phyloP scores from a whole-genome alignment of 495 filamentous ascomycete genomes.

The Trichoderma virens region DNA sequence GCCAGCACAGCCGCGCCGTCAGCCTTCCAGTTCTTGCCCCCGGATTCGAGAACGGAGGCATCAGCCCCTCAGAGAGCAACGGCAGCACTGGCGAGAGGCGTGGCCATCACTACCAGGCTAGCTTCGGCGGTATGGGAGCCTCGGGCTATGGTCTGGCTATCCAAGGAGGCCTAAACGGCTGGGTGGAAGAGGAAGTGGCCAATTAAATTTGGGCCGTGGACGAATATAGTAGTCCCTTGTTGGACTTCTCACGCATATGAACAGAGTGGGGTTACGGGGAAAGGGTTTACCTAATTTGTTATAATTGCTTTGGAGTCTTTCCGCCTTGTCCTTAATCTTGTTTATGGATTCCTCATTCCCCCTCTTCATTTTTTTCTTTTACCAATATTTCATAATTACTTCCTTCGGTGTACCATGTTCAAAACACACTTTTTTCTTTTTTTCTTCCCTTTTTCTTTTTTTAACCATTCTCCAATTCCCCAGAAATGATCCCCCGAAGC shows the following conservation, averaged over 20 bases:
- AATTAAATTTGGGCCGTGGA: constrained; percentile 24
- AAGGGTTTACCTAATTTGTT: constrained; percentile 23
- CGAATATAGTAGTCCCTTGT: not conserved
- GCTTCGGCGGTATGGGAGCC: constrained; percentile 42
- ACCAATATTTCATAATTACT: constrained; percentile 9
- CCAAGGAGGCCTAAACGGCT: constrained; percentile 44
- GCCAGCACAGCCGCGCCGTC: constrained; percentile 75
- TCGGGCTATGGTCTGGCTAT: constrained; percentile 42
- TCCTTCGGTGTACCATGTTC: constrained; percentile 9
- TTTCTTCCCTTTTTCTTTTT: not conserved
- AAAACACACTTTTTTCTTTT: not conserved
- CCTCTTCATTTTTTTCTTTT: not conserved
- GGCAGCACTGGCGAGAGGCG: constrained; percentile 37
- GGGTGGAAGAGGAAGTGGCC: constrained; percentile 50
- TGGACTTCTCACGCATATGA: constrained; percentile 5
- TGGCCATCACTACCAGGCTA: constrained; percentile 49
- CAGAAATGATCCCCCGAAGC: not conserved
- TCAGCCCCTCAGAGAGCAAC: constrained; percentile 36
- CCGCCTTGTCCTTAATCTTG: constrained; percentile 10
- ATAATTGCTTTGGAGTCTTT: constrained; percentile 18
- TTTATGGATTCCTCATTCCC: constrained; percentile 10
- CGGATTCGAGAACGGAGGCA: constrained; percentile 42
- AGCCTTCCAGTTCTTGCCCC: constrained; percentile 63
- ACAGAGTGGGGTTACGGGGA: constrained; percentile 14
- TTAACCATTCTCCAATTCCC: not conserved